Evolutionary conservation across 1,139 yeast species (phyloP), one percentile per base, ranked within the genome.

Genomic region (Geotrichum fermentans): DNA sequence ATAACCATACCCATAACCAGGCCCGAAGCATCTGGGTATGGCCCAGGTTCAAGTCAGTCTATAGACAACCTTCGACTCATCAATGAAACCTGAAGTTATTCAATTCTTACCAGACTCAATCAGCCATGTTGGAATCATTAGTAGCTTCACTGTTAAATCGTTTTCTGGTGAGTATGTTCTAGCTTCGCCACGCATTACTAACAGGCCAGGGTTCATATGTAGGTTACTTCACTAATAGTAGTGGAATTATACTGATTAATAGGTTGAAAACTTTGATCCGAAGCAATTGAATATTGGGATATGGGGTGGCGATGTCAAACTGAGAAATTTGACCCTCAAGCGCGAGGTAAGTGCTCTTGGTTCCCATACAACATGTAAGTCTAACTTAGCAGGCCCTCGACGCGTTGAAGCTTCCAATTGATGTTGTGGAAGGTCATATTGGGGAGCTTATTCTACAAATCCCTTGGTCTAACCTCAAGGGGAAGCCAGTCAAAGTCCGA

Each of bases 191-290:
- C 5, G 33, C 26, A 17, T 3, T 22, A 35, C 56, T 55, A 51
- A 50, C 52, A 37, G 21, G 18, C 16, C 24, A 40, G 43, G 43
- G 43, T 32, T 30, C 43, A 29, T 40, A 40, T 30, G 43, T 40
- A 40, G n/a, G 43, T 40, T 14, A 3, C 26, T 7, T n/a, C 17
- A 5, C 11, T 28, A 29, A 28, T 14, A 10, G 6, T 14, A 34
- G n/a, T 17, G 14, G 21, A 16, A 10, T 14, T 7, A 28, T 29
- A 20, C 24, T 30, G 34, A 18, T 18, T 36, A 58, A 57, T 87
- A 92, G 69, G 90, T 92, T 46, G 95, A 94, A 68, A 85, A 92
- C 66, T 92, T 92, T 63, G 98, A 92, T 68, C 92, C 97, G n/a
- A 85, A 85, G 57, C 97, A 90, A 63, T 72, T 92, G 62, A 89